Evolutionary conservation across 1,284 basidiomycete species (phyloP), one percentile per base, ranked within the genome.

Genomic region (Puccinia polysora): DNA sequence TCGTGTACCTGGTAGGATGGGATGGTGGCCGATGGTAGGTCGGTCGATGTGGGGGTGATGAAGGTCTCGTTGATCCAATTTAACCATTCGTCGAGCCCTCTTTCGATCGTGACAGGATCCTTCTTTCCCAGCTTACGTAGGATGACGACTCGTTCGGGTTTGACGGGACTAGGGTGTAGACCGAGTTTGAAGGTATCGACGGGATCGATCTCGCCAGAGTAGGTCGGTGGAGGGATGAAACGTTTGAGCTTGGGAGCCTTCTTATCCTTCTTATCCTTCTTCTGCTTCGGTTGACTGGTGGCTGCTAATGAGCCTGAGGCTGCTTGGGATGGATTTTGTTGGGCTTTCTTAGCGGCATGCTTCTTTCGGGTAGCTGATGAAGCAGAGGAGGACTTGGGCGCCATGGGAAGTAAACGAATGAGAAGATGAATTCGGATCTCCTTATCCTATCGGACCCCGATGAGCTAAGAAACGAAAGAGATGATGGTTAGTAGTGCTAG

Each of bases 351-450:
- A n/a, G n/a, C n/a, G 38, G 69, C 69, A 34, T 72, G 69, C 40
- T 72, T 72, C 45, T 64, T 72, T 14, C 69, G 59, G 28, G 69
- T 72, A 36, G 69, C 69, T 20, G 69, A 52, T 25, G 69, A 72
- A 34, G 69, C 69, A 23, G 69, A 72, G 43, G 69, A 64, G n/a
- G 59, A 55, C 34, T 72, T 72, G 69, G 69, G 69, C 20, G 69
- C 69, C 69, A 72, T 72, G n/a, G n/a, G n/a, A n/a, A n/a, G n/a
- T n/a, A n/a, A n/a, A n/a, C n/a, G n/a, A n/a, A n/a, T n/a, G n/a
- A n/a, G n/a, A n/a, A n/a, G n/a, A n/a, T n/a, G n/a, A n/a, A n/a
- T n/a, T n/a, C n/a, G n/a, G n/a, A n/a, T n/a, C n/a, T n/a, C n/a
- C n/a, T n/a, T n/a, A n/a, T n/a, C n/a, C n/a, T n/a, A n/a, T n/a